Base-by-base conservation (phyloP, 2,329 filamentous ascomycete species). In the Purpureocillium takamizusanense region DNA sequence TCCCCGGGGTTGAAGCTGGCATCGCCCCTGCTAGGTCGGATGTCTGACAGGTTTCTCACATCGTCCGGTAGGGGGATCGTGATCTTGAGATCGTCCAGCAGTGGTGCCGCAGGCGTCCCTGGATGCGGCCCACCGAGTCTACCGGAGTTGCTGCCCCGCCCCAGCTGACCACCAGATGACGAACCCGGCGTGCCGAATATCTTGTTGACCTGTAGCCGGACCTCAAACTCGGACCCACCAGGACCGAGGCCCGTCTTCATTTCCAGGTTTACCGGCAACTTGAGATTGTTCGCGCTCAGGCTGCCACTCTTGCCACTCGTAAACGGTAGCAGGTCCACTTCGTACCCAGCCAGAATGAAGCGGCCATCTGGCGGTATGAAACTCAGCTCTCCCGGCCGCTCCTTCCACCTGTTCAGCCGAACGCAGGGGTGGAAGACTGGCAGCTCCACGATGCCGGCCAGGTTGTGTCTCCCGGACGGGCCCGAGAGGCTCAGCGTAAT, bases 381-480 rank as follows among this genome's bases (percentile, higher is more conserved):
- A 55, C 86, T 94, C n/a, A 98, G 69, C 47, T 95, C 85, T 3
- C 92, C 92, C 0, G 89, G 87, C 39, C 78, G 76, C 51, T 94
- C 86, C 50, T 82, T 82, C 92, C 92, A 98, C 46, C 81, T 75
- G n/a, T 83, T 83, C 3, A 98, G 67, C 14, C 92, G 75, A 8
- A 98, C 92, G 52, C 92, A 97, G 1, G 92, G 92, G 57, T 98
- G 92, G 51, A 98, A 98, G 1, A 95, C 88, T 1, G 90, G 92
- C 2, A 95, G 67, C 47, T 94, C 83, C 58, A 98, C 78, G 28
- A 89, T 74, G 45, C 75, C 78, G 13, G 69, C 73, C 35, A 95
- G 71, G 36, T 81, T 81, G 53, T 85, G 82, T 46, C 81, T 84
- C n/a, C 86, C 85, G 1, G 86, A 86, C 0, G 87, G 84, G 2